These are phyloP conservation scores for Sporothrix curviconia DNA, from an alignment of 2,329 filamentous ascomycete genomes.

Conservation along the genomic window DNA sequence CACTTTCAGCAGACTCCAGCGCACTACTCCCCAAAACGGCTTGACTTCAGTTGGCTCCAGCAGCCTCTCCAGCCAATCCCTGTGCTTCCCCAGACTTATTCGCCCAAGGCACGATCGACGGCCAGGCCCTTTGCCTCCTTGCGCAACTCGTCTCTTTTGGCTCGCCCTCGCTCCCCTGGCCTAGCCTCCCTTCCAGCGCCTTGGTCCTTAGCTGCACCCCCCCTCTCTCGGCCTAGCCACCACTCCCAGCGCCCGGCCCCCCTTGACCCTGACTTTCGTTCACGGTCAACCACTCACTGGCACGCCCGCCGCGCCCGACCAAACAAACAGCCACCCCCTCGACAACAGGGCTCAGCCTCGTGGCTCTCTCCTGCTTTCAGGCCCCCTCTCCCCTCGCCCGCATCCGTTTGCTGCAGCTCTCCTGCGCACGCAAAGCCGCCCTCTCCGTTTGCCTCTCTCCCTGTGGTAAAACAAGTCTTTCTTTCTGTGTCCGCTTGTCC, in stretches of 20 bases:
- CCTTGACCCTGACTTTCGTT: slow-evolving; percentile 5
- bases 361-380: slow-evolving; percentile 5
- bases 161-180: no score
- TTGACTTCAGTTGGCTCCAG: neutral
- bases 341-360: slow-evolving; percentile 19
- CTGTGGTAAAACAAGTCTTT: no score
- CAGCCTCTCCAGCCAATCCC: neutral
- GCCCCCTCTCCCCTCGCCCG: neutral
- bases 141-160: no score
- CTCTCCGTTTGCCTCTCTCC: neutral
- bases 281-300: slow-evolving; percentile 18
- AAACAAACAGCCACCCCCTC: neutral
- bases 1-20: neutral
- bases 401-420: neutral
- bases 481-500: no score
- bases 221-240: neutral
- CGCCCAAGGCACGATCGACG: slow-evolving; percentile 9
- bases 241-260: slow-evolving; percentile 1
- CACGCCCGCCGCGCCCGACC: slow-evolving; percentile 10
- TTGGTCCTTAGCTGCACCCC: slow-evolving; percentile 8
- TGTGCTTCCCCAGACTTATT: slow-evolving; percentile 13
- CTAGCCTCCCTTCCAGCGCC: slow-evolving; percentile 11
- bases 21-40: neutral
- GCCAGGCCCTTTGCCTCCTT: slow-evolving; percentile 14
- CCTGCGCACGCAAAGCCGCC: no score